Conservation (phyloP, 768 basidiomycete genomes). For the Kwoniella sp. region DNA sequence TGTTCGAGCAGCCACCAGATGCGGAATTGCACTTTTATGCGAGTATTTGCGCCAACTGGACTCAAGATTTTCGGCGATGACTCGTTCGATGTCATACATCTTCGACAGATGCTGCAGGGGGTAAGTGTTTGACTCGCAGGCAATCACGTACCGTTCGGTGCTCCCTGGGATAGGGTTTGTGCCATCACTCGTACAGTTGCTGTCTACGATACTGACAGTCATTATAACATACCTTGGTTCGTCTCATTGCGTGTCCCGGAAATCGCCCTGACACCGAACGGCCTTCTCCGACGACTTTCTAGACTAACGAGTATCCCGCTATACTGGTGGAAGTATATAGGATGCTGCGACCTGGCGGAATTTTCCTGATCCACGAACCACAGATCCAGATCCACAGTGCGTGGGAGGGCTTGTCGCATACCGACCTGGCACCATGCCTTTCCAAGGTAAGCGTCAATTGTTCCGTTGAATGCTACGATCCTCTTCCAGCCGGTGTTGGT, state of each 20-base stretch:
- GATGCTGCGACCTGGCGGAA: slow-evolving; percentile 16
- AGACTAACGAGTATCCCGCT: slow-evolving; percentile 19
- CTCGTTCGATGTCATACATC: slow-evolving; percentile 23
- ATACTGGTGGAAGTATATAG: slow-evolving; percentile 10
- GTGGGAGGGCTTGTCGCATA: slow-evolving; percentile 14
- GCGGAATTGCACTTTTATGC: slow-evolving; percentile 23
- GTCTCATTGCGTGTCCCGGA: no score
- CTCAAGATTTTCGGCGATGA: slow-evolving; percentile 10
- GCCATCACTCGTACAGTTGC: no score
- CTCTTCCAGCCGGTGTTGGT: no score
- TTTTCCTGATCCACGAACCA: slow-evolving; percentile 23
- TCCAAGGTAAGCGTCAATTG: slow-evolving; percentile 3
- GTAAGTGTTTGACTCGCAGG: no score
- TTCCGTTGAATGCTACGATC: no score
- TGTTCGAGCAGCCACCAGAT: slow-evolving; percentile 10
- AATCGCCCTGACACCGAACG: no score
- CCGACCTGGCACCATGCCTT: slow-evolving; percentile 13
- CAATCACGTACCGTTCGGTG: no score
- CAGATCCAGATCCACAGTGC: slow-evolving; percentile 1
- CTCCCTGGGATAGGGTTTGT: no score
- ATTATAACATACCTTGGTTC: no score
- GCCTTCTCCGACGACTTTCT: not conserved
- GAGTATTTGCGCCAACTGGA: slow-evolving; percentile 10
- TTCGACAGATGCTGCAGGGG: slow-evolving; percentile 24
- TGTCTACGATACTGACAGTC: no score